Evolutionary conservation across 306 rosid species (phyloP), one percentile per base, ranked within the genome.

Genomic region (Begonia masoniana): DNA sequence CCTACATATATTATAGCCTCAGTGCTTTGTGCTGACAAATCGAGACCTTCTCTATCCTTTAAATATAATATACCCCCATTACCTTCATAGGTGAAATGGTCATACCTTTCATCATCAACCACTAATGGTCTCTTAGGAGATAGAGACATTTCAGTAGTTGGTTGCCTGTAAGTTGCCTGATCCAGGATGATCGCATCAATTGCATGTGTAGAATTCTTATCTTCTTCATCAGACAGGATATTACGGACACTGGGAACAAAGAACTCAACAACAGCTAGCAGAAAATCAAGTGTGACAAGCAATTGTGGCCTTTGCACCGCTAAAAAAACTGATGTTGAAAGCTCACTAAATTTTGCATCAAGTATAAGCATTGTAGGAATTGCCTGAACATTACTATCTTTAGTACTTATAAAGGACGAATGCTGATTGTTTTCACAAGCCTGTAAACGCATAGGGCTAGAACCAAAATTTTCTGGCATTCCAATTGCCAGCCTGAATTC

Each of bases 261-360:
- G 66, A 91, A 91, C 83, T 86, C 96, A 65, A 65, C 86, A 6
- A 91, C 86, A 36, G 92, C 99, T 54, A 86, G 92, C 56, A 91
- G 83, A 76, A 91, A 91, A 74, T 91, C 99, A 55, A 91, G 86
- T 43, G 94, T 88, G 65, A 91, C 96, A 50, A 91, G 92, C 63
- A 91, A 70, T 68, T 83, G 94, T 58, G 96, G 99, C 75, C 94
- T 78, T 73, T 91, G 99, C 64, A 91, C 60, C 41, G 86, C 76
- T 62, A 91, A 41, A 41, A 92, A 83, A 68, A 86, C 70, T 57
- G 66, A 66, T 15, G 82, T 86, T 60, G 82, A 78, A 49, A 61
- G 65, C 55, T 64, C 83, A 55, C 67, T 64, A 58, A 83, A 71
- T 68, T 77, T 91, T 36, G 78, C 78, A 75, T 91, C 96, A 48